Conservation (phyloP, 352 stramenopile species). For the Pythium scleroteichum region DNA sequence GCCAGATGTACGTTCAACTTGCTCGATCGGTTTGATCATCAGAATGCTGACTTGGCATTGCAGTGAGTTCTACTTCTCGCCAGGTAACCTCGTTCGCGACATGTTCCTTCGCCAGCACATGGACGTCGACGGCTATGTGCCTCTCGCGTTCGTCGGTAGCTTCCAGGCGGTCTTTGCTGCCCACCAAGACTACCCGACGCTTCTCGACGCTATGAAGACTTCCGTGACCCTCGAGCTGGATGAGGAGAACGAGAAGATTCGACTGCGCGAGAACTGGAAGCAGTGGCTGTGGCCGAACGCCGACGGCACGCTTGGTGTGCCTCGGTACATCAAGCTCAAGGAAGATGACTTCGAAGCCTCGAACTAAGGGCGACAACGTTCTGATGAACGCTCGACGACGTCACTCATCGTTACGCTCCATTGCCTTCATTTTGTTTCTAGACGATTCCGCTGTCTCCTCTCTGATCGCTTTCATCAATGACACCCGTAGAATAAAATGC, state of each 20-base stretch:
- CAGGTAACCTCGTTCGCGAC: conserved; percentile 82
- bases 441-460: conserved; percentile 7
- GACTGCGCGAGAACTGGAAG: conserved; percentile 81
- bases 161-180: conserved; percentile 88
- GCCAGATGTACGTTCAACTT: conserved; percentile 69
- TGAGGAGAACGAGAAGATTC: conserved; percentile 89
- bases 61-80: conserved; percentile 88
- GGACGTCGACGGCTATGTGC: conserved; percentile 88
- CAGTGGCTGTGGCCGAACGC: conserved; percentile 90
- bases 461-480: conserved; percentile 3
- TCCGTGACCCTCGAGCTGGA: conserved; percentile 79
- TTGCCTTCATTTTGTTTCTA: conserved; percentile 25
- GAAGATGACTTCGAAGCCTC: conserved; percentile 40
- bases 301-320: conserved; percentile 84
- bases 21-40: neutral
- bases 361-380: conserved; percentile 11
- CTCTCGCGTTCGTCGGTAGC: conserved; percentile 86
- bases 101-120: conserved; percentile 87
- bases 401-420: neutral
- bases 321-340: conserved; percentile 84
- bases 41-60: neutral
- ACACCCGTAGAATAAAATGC: conserved; percentile 34
- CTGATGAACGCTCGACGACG: neutral
- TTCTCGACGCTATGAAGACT: conserved; percentile 69
- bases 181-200: conserved; percentile 83